These are phyloP conservation scores for Picocystis sp. DNA, from an alignment of 163 green algal genomes.

Conservation along the genomic window DNA sequence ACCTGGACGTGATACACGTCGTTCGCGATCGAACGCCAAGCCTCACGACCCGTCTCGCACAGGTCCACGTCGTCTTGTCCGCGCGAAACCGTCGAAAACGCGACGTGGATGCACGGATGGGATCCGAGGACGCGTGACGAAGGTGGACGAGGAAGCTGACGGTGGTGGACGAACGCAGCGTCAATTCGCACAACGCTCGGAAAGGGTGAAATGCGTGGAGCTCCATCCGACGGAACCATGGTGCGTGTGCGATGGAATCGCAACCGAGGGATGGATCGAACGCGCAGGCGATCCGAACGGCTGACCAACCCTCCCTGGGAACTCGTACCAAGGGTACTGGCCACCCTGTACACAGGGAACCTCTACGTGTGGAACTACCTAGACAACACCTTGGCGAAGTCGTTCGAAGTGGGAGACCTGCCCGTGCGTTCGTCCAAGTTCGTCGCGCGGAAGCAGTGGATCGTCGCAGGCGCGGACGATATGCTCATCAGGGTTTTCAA, in stretches of 20 bases:
- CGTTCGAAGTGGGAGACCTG: constrained; percentile 93
- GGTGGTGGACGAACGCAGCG: constrained; percentile 21
- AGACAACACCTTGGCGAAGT: constrained; percentile 79
- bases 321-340: constrained; percentile 58
- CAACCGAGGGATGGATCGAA: too few species aligned
- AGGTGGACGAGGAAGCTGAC: too few species aligned
- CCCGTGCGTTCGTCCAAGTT: constrained; percentile 90
- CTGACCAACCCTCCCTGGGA: too few species aligned
- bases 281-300: too few species aligned
- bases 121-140: too few species aligned
- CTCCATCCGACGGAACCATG: constrained; percentile 96
- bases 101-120: too few species aligned
- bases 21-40: too few species aligned
- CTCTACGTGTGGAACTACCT: constrained; percentile 94
- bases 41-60: too few species aligned
- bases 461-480: constrained; percentile 87
- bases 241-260: constrained; percentile 25
- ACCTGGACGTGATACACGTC: too few species aligned
- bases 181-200: constrained; percentile 74
- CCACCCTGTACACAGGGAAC: constrained; percentile 92
- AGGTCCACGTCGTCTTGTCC: too few species aligned
- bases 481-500: constrained; percentile 98
- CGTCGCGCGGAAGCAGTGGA: constrained; percentile 90
- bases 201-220: constrained; percentile 95
- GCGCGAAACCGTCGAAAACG: too few species aligned